Conservation (phyloP, 176 grass and related monocot genomes). For the Phoenix roebelenii region DNA sequence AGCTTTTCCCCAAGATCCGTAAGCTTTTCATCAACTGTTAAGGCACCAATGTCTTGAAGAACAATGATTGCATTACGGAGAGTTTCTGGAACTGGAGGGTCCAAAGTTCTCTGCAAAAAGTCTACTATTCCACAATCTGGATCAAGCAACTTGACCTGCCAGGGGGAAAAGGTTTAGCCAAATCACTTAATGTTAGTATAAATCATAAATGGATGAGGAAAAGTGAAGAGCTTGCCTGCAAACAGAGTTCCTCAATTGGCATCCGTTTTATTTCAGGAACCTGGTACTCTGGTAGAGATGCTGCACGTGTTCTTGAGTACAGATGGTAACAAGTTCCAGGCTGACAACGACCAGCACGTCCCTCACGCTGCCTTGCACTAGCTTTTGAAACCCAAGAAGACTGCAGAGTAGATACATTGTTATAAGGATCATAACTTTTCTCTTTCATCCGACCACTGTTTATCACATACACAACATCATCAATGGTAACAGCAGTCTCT, state of each 20-base stretch:
- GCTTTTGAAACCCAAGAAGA: conserved; percentile 96
- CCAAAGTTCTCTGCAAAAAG: conserved; percentile 85
- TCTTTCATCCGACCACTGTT: conserved; percentile 97
- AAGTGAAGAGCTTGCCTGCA: conserved; percentile 46
- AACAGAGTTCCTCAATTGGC: conserved; percentile 92
- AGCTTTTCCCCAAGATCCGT: conserved; percentile 79
- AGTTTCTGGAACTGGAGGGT: conserved; percentile 71
- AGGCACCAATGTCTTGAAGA: conserved; percentile 84
- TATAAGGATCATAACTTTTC: conserved; percentile 99
- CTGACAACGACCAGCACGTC: conserved; percentile 85
- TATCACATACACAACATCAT: conserved; percentile 94
- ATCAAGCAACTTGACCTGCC: conserved; percentile 86
- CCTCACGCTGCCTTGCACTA: conserved; percentile 78
- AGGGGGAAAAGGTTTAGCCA: conserved; percentile 4
- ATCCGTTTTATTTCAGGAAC: conserved; percentile 95
- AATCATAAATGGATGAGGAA: neutral
- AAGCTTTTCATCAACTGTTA: conserved; percentile 65
- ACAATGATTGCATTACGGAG: conserved; percentile 63
- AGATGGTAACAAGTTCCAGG: conserved; percentile 92
- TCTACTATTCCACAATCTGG: conserved; percentile 53
- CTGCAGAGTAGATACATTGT: conserved; percentile 88
- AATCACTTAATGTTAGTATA: neutral
- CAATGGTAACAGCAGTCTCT: conserved; percentile 93
- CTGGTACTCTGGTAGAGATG: conserved; percentile 70
- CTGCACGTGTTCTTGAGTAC: conserved; percentile 72